Evolutionary conservation across 768 basidiomycete species (phyloP), one percentile per base, ranked within the genome.

Genomic region (Leccinum subgranulosum): DNA sequence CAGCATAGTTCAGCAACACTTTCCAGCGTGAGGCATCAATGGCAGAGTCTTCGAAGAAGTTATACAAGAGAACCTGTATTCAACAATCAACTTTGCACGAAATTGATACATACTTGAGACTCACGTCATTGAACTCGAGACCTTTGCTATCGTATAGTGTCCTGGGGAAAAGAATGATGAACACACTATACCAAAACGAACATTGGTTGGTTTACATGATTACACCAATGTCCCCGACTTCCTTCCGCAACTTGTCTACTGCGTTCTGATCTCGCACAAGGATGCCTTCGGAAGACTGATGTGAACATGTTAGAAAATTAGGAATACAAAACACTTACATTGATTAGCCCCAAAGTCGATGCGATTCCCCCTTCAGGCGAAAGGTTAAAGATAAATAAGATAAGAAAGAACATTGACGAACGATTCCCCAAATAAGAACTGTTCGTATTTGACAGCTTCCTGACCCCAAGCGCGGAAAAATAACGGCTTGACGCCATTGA

Each of bases 31-130:
- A 69, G 2, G 67, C 55, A 41, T 78, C 78, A 2, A 81, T 69
- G 0, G 65, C 61, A 0, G 89, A 90, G 60, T 87, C 85, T 25
- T 82, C 78, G 62, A 91, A 91, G 69, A 90, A 90, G 60, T 91
- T 84, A 63, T 85, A 90, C 11, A 91, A 64, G 3, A 91, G 74
- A 4, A 91, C 87, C 87, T 89, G 55, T 0, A 46, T 45, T 21
- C 10, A 19, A 27, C 2, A 9, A 33, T 60, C 19, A 61, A 51
- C 56, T 58, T 1, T 31, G 2, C 25, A 29, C 2, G 8, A 5
- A 4, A 3, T 29, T 12, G 1, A 6, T 14, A 50, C 28, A n/a
- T 6, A 8, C 4, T 7, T 9, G 4, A 29, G 8, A 6, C 64
- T 57, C 50, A 62, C 64, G 11, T 68, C 65, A 34, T 65, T 58